phyloP scores from a whole-genome alignment of 257 asterid genomes.

The Solanum etuberosum region DNA sequence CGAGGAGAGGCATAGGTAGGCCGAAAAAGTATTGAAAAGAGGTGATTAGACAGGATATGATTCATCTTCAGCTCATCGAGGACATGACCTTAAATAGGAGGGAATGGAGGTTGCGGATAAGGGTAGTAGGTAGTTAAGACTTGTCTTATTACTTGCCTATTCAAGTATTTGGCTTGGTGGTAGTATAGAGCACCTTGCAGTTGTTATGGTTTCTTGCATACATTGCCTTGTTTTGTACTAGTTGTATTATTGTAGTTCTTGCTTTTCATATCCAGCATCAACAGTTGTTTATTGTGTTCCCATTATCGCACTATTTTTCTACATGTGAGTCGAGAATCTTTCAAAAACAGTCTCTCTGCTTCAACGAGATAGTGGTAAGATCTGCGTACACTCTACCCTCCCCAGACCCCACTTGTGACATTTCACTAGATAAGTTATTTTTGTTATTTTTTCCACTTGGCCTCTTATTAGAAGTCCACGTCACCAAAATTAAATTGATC shows the following conservation, averaged over 20 bases:
- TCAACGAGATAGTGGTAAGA: neutral
- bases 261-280: neutral
- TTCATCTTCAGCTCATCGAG: neutral
- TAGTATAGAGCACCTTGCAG: neutral
- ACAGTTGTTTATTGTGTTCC: too few relatives aligned
- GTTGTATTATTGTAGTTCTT: neutral
- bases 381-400: too few relatives aligned
- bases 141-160: neutral
- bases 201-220: neutral
- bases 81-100: neutral
- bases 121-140: neutral
- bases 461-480: neutral
- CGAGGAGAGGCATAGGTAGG: too few relatives aligned
- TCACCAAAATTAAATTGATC: neutral
- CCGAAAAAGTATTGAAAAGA: too few relatives aligned
- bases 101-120: neutral
- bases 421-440: too few relatives aligned
- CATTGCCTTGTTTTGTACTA: neutral
- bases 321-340: too few relatives aligned
- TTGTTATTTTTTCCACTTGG: neutral
- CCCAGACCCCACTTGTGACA: neutral
- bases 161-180: neutral
- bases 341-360: rapidly evolving
- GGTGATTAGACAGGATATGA: neutral
- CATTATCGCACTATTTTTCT: too few relatives aligned